A percentile compares a stretch with the other conserved stretches of the same genome.
phyloP scores from a whole-genome alignment of 2,329 filamentous ascomycete species.

The Microdochium paspali region DNA sequence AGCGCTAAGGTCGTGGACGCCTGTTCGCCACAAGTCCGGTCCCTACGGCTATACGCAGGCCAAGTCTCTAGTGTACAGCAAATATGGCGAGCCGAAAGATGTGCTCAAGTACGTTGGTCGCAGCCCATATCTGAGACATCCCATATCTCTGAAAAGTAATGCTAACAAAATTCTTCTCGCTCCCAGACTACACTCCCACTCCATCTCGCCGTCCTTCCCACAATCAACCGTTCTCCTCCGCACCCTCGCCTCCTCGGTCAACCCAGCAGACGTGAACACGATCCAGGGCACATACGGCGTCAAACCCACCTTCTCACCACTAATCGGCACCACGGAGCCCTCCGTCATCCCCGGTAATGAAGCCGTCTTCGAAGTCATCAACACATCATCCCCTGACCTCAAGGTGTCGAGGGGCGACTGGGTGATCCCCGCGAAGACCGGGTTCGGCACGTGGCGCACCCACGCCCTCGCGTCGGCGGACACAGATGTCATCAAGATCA shows the following conservation, averaged over 20 bases:
- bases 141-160: neutral
- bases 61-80: constrained; percentile 68
- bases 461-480: constrained; percentile 60
- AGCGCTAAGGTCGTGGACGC: constrained; percentile 2
- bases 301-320: constrained; percentile 66
- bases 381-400: constrained; percentile 50
- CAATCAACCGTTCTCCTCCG: constrained; percentile 61
- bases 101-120: constrained; percentile 56
- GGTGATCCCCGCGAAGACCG: constrained; percentile 78
- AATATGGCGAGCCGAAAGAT: constrained; percentile 66
- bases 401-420: constrained; percentile 63
- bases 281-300: constrained; percentile 94
- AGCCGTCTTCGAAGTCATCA: constrained; percentile 82
- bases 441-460: constrained; percentile 91
- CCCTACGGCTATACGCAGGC: constrained; percentile 78
- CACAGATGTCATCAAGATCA: constrained; percentile 30
- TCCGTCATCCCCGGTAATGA: constrained; percentile 82
- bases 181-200: constrained; percentile 59
- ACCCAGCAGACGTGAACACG: constrained; percentile 96
- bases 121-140: too few relatives aligned
- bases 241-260: constrained; percentile 85
- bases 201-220: constrained; percentile 66
- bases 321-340: constrained; percentile 67
- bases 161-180: constrained; percentile 1
- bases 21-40: constrained; percentile 42